Percentiles rank a stretch among this genome's conserved stretches.
These are phyloP conservation scores for Starmerella floricola DNA, from an alignment of 805 yeast species.

Conservation along the genomic window DNA sequence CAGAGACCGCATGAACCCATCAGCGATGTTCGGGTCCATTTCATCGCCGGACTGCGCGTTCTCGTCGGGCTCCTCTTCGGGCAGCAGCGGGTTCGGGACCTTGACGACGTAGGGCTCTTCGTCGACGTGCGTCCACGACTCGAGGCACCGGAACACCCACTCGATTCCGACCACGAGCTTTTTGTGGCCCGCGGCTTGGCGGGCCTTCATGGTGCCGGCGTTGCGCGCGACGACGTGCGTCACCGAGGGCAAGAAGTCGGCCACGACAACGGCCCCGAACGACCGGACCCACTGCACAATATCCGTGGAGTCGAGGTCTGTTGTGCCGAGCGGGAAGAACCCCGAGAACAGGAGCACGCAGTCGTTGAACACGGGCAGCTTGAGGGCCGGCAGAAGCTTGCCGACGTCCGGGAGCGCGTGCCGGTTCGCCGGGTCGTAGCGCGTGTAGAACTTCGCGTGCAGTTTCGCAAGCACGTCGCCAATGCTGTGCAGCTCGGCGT, in stretches of 20 bases:
- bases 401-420: constrained; percentile 25
- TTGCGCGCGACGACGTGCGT: constrained; percentile 82
- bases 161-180: constrained; percentile 78
- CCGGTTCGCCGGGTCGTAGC: constrained; percentile 28
- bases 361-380: constrained; percentile 52
- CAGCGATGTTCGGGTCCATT: constrained; percentile 36
- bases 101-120: constrained; percentile 47
- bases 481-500: constrained; percentile 56
- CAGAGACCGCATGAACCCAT: constrained; percentile 27
- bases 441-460: constrained; percentile 54
- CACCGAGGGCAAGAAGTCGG: constrained; percentile 56
- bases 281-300: constrained; percentile 85
- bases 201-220: constrained; percentile 71
- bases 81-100: constrained; percentile 38
- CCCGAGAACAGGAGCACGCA: constrained; percentile 73
- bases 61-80: constrained; percentile 32
- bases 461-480: constrained; percentile 50
- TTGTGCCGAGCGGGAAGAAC: constrained; percentile 70
- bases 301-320: constrained; percentile 55
- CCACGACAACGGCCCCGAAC: constrained; percentile 77
- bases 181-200: constrained; percentile 54
- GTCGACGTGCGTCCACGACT: constrained; percentile 60
- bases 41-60: constrained; percentile 35
- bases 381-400: constrained; percentile 50
- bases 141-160: constrained; percentile 81